Evolutionary conservation across 129 eudicot genomes (phyloP).

Genomic region (Glebionis coronaria): DNA sequence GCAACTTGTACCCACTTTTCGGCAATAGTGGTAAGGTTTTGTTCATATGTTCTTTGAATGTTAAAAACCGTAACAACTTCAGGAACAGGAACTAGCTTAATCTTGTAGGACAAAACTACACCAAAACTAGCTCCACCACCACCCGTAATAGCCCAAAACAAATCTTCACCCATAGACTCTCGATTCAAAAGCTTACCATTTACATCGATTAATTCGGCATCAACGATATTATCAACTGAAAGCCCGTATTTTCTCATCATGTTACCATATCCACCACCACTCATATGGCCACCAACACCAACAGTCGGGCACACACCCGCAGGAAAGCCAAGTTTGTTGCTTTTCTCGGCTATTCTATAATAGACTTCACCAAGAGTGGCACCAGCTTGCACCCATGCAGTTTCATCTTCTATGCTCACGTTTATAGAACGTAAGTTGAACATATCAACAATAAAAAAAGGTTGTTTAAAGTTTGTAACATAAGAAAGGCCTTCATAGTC

Average conservation of each 20-base stretch:
- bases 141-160: too few relatives aligned
- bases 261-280: constrained; percentile 51
- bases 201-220: too few relatives aligned
- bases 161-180: too few relatives aligned
- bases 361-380: constrained; percentile 48
- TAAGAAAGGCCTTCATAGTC: constrained; percentile 53
- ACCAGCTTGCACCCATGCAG: constrained; percentile 50
- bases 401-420: constrained; percentile 18
- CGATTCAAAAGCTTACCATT: too few relatives aligned
- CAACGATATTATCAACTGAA: too few relatives aligned
- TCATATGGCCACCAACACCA: constrained; percentile 53
- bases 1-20: constrained; percentile 35
- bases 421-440: constrained; percentile 26
- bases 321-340: constrained; percentile 37
- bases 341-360: constrained; percentile 32
- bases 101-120: too few relatives aligned
- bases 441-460: constrained; percentile 44
- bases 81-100: too few relatives aligned
- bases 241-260: too few relatives aligned
- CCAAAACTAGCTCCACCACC: too few relatives aligned
- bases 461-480: constrained; percentile 19
- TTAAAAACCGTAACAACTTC: too few relatives aligned
- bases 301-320: constrained; percentile 49
- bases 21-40: constrained; percentile 23
- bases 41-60: constrained; percentile 19